A percentile compares a stretch with the other conserved stretches of the same genome.
Evolutionary conservation across 306 rosid genomes (phyloP).

Genomic region (Cyamopsis tetragonoloba): DNA sequence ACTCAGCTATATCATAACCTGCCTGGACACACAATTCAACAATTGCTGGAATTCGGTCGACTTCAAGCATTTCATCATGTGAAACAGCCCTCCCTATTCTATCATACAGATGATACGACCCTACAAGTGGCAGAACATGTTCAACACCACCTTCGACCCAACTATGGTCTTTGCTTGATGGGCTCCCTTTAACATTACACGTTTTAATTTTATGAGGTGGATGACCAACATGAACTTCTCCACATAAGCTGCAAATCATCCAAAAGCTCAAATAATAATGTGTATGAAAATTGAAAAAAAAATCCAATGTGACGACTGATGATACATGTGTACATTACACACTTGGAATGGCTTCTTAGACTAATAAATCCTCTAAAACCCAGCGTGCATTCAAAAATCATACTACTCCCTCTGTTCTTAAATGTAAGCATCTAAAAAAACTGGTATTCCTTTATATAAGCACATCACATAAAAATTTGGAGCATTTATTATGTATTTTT

Average conservation of each 20-base stretch:
- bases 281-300: neutral
- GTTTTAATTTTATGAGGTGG: slow-evolving; percentile 69
- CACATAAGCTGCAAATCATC: slow-evolving; percentile 47
- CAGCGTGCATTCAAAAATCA: neutral
- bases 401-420: neutral
- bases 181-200: slow-evolving; percentile 59
- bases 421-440: too few species aligned
- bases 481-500: too few species aligned
- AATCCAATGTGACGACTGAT: neutral
- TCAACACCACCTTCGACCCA: slow-evolving; percentile 59
- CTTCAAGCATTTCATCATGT: slow-evolving; percentile 59
- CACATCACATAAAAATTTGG: too few species aligned
- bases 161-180: slow-evolving; percentile 55
- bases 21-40: slow-evolving; percentile 72
- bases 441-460: too few species aligned
- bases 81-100: slow-evolving; percentile 68
- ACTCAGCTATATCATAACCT: slow-evolving; percentile 58
- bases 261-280: slow-evolving; percentile 15
- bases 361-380: slow-evolving; percentile 1
- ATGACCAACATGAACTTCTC: slow-evolving; percentile 66
- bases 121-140: slow-evolving; percentile 51
- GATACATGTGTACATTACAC: neutral
- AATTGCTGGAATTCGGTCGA: slow-evolving; percentile 64
- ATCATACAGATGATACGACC: slow-evolving; percentile 69
- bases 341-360: slow-evolving; percentile 4